Evolutionary conservation across 2,329 filamentous ascomycete genomes (phyloP), one percentile per base, ranked within the genome.

Genomic region (Cercospora berteroae): DNA sequence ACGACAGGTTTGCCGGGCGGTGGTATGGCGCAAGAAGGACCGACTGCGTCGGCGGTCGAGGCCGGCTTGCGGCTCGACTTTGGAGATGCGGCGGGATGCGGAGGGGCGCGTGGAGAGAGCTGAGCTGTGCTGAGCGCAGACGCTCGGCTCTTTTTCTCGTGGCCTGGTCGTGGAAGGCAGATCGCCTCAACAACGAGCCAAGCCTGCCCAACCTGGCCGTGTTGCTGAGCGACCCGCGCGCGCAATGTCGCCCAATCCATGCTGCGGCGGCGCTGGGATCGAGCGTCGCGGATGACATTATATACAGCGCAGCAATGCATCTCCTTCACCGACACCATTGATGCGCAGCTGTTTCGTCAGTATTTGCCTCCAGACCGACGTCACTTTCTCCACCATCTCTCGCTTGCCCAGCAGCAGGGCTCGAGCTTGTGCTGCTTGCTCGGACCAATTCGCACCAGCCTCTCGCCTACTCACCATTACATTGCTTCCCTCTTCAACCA

Each of bases 51-150:
- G 52, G 20, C 23, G 52, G n/a, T 27, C 20, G 48, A 56, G 52
- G 52, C 27, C 42, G n/a, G 42, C n/a, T 48, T 4, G 42, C 42
- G 42, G 42, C 42, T 23, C 23, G 42, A 48, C 42, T 48, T 18
- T 48, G 44, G 18, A 20, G 52, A 29, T 29, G 52, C 29, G 18
- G 52, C 23, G 16, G 52, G 29, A 18, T 57, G 52, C 52, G 52
- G 52, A 57, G 52, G 52, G 52, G 52, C 52, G 52, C 52, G 52
- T 57, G 52, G 52, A 57, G 52, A 57, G 52, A 57, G 52, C 44
- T 50, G 44, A 9, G 44, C 52, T 16, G 20, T 27, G 23, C 23
- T 27, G 48, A 52, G 48, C 52, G 16, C 52, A 27, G 52, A 57
- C 52, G 13, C 52, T 3, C 1, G 25, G 13, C 52, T 3, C 1